A percentile compares a stretch with the other conserved stretches of the same genome.
These are phyloP conservation scores for Grifola frondosa DNA, from an alignment of 1,284 basidiomycete species.

Conservation along the genomic window DNA sequence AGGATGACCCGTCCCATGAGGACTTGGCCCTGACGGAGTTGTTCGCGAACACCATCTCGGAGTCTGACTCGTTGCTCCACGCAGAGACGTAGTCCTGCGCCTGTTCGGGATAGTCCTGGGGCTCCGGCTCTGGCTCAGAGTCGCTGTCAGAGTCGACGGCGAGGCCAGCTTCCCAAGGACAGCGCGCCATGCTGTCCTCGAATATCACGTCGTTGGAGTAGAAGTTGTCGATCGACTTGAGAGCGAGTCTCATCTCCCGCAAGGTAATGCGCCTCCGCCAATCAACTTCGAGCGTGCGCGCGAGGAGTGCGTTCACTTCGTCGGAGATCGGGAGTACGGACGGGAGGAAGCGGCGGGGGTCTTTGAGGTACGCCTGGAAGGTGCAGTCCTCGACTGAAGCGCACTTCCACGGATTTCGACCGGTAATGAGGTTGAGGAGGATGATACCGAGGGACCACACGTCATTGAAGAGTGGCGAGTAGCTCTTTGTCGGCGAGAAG, in stretches of 20 bases:
- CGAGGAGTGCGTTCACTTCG: slow-evolving; percentile 67
- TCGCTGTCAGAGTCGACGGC: slow-evolving; percentile 52
- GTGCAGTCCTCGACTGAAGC: slow-evolving; percentile 80
- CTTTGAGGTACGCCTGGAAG: slow-evolving; percentile 72
- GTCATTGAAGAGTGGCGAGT: slow-evolving; percentile 89
- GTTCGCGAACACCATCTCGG: slow-evolving; percentile 61
- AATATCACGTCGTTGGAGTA: slow-evolving; percentile 75
- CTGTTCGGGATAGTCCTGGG: slow-evolving; percentile 22
- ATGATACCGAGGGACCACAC: slow-evolving; percentile 98
- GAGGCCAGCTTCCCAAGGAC: slow-evolving; percentile 75
- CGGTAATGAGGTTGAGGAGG: slow-evolving; percentile 93
- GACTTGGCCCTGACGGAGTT: slow-evolving; percentile 38
- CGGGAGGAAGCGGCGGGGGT: slow-evolving; percentile 64
- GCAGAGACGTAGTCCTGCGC: slow-evolving; percentile 29
- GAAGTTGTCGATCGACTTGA: slow-evolving; percentile 67
- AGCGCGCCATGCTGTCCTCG: slow-evolving; percentile 81
- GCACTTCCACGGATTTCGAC: slow-evolving; percentile 97
- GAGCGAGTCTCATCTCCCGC: slow-evolving; percentile 66
- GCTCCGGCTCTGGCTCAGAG: slow-evolving; percentile 24
- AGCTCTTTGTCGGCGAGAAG: slow-evolving; percentile 67
- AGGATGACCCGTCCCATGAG: slow-evolving; percentile 39
- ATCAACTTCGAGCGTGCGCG: slow-evolving; percentile 71
- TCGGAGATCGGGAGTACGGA: slow-evolving; percentile 74
- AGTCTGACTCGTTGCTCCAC: slow-evolving; percentile 68
- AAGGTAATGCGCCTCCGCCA: slow-evolving; percentile 71